phyloP scores from a whole-genome alignment of 2,329 filamentous ascomycete genomes.

The Penicillium sp. region DNA sequence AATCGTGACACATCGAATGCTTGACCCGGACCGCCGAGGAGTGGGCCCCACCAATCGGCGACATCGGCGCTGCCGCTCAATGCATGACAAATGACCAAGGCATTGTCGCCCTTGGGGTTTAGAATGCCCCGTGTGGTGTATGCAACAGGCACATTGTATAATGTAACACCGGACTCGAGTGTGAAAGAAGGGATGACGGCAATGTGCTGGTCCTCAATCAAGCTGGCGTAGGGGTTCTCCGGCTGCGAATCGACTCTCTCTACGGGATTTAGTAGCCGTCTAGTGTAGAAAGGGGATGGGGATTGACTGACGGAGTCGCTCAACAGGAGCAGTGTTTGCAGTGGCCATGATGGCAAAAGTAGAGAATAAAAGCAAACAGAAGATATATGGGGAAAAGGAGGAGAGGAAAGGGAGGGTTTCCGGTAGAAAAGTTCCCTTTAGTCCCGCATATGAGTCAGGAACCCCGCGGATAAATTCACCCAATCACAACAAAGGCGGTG shows the following conservation, averaged over 20 bases:
- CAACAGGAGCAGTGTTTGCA: conserved; percentile 20
- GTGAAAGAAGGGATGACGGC: conserved; percentile 85
- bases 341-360: conserved; percentile 23
- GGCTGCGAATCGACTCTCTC: conserved; percentile 63
- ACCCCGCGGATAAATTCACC: conserved; percentile 7
- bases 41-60: conserved; percentile 57
- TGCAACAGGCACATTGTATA: conserved; percentile 71
- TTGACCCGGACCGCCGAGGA: conserved; percentile 54
- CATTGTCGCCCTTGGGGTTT: conserved; percentile 59
- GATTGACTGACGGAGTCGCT: conserved; percentile 41
- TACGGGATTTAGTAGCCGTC: conserved; percentile 55
- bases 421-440: conserved; percentile 6
- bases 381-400: neutral
- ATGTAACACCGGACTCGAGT: conserved; percentile 84
- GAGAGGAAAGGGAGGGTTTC: neutral
- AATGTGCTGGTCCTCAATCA: conserved; percentile 87
- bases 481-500: conserved; percentile 6
- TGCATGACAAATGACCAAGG: conserved; percentile 61
- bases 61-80: conserved; percentile 58
- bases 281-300: conserved; percentile 23
- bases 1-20: conserved; percentile 56
- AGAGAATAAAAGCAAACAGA: conserved; percentile 5
- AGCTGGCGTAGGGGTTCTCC: conserved; percentile 84
- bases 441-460: conserved; percentile 13
- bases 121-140: conserved; percentile 64